Base-by-base conservation (phyloP, 352 stramenopile genomes). In the Phytophthora nicotianae region DNA sequence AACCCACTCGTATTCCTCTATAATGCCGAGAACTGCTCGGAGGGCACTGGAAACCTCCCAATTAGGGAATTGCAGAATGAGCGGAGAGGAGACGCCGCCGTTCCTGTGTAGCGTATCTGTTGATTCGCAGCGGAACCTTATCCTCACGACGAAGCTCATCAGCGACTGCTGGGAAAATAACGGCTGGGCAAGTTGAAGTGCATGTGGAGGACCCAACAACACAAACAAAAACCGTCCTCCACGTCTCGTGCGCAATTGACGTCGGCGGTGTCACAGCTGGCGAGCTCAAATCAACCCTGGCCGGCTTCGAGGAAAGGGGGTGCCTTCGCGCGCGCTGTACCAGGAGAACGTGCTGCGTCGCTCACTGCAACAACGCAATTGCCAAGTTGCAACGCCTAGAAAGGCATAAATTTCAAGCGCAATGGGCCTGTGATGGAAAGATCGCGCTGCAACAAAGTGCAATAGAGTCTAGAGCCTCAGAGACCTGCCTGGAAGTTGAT, bases 161-260 rank as follows among this genome's bases (percentile, higher is more conserved):
- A 27, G 51, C 47, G 19, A 43, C 33, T 63, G 45, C 33, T 8
- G 20, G 38, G 52, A 58, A 37, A 42, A 21, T 52, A 62, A 62
- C 52, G 45, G 37, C 38, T 51, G 52, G 37, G n/a, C 29, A 58
- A 47, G 61, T 60, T 69, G 61, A 69, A 69, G 61, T 58, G 53
- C 26, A 60, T 41, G 46, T 43, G 32, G 21, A 57, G 50, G 42
- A 46, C 51, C 33, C 48, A 50, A 50, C 24, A 49, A 60, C 32
- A n/a, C n/a, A 33, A 37, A 51, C 29, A 70, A 37, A 65, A 42
- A 65, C n/a, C 38, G 61, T 57, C 47, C 55, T 46, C 42, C 38
- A 20, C 5, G 37, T 21, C 20, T 47, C 17, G 40, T 52, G 56
- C 49, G 27, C 52, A 60, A 47, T 63, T 54, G 16, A 70, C 62